Percentiles rank a stretch among this genome's conserved stretches.
These are phyloP conservation scores for Taiwanofungus camphoratus DNA, from an alignment of 1,284 basidiomycete species.

Conservation along the genomic window DNA sequence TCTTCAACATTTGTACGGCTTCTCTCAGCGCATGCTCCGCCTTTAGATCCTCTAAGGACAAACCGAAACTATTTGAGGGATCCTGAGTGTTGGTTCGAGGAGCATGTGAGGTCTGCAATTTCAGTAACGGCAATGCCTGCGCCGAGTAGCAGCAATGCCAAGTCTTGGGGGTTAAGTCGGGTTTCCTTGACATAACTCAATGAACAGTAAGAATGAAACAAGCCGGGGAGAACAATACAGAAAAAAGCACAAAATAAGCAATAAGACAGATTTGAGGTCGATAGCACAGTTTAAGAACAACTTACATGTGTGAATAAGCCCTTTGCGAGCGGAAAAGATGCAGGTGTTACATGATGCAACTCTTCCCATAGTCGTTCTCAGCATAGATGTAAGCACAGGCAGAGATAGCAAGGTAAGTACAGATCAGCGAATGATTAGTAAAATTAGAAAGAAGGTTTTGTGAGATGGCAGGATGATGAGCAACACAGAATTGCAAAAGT, in stretches of 20 bases:
- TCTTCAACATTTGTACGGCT: slow-evolving; percentile 24
- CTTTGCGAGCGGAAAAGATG: background rate
- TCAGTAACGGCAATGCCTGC: slow-evolving; percentile 2
- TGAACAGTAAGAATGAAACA: background rate
- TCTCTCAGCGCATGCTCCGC: slow-evolving; percentile 27
- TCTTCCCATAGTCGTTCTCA: slow-evolving; percentile 6
- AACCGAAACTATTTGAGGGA: slow-evolving; percentile 9
- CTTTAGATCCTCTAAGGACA: slow-evolving; percentile 18
- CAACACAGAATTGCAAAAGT: no score
- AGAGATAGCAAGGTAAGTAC: no score
- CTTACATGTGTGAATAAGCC: slow-evolving; percentile 5
- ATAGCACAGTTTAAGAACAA: background rate
- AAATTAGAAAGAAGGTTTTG: no score
- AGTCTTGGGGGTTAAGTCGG: background rate
- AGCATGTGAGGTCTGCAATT: background rate
- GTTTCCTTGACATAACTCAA: background rate
- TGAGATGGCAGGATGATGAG: no score
- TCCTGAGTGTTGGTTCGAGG: slow-evolving; percentile 1
- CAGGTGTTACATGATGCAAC: background rate
- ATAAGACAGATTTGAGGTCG: background rate
- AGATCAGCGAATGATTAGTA: no score
- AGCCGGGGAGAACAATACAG: background rate
- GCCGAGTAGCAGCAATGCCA: slow-evolving; percentile 7
- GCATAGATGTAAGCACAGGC: slow-evolving; percentile 4
- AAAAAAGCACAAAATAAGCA: background rate